phyloP scores from a whole-genome alignment of 768 basidiomycete genomes.

The Macrolepiota albuminosa region DNA sequence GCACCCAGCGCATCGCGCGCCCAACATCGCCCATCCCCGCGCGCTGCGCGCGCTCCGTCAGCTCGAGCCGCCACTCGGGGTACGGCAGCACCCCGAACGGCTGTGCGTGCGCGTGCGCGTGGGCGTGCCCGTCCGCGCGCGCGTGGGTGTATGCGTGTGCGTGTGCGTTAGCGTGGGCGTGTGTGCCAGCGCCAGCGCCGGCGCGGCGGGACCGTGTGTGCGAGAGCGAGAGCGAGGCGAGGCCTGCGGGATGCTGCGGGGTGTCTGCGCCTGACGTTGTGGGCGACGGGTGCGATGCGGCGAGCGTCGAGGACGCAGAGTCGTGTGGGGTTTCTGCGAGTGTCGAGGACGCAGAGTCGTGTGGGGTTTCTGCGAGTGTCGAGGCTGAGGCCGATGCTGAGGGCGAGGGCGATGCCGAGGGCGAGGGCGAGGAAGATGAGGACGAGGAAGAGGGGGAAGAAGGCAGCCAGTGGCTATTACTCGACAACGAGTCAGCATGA shows the following conservation, averaged over 20 bases:
- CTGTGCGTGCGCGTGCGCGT: neutral
- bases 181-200: too few species aligned
- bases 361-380: neutral
- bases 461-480: slow-evolving; percentile 5
- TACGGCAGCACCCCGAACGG: slow-evolving; percentile 45
- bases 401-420: too few species aligned
- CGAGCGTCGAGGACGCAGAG: neutral
- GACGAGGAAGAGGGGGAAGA: too few species aligned
- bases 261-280: neutral
- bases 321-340: too few species aligned
- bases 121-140: too few species aligned
- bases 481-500: neutral
- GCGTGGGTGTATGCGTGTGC: too few species aligned
- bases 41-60: slow-evolving; percentile 46
- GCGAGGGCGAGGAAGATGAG: too few species aligned
- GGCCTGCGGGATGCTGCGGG: slow-evolving; percentile 11
- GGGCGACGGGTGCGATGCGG: neutral
- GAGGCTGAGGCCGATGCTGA: neutral
- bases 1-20: slow-evolving; percentile 45
- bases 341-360: neutral
- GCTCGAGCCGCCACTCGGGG: slow-evolving; percentile 60
- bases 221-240: slow-evolving; percentile 11
- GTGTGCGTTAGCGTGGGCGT: too few species aligned
- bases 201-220: too few species aligned
- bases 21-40: slow-evolving; percentile 58